Base-by-base conservation (phyloP, 164 flowering plant species). In the Annona cherimola region DNA sequence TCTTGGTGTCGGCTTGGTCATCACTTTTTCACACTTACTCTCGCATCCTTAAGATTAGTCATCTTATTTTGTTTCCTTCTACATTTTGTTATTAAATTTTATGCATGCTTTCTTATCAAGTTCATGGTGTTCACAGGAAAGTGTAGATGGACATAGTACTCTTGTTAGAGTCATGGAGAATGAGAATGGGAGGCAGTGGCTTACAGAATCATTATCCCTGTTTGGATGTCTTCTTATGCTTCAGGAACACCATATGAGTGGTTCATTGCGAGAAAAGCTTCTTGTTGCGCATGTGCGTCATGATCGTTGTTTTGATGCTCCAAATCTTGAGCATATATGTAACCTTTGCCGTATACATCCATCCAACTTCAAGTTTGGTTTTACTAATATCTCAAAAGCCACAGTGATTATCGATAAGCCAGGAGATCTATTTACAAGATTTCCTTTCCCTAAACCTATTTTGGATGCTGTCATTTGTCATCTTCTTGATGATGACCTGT, bases 151-250 rank as follows among this genome's bases (percentile, higher is more conserved):
- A 43, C 77, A 42, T 16, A 54, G 50, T 70, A 66, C 63, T 41
- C 61, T 78, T 68, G 73, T 64, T 44, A 67, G 68, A 40, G 65
- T 73, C 41, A 43, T 79, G 67, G 79, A 73, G 69, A 62, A 67
- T 3, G 74, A 67, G 67, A 66, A 67, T 26, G 76, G 76, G 46
- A 39, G 61, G 11, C 81, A 79, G 71, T 73, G 76, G 76, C 76
- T 79, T 43, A 69, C 74, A 16, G 81, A 79, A 61, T 79, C 81
- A 55, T 35, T 79, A 61, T 64, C 73, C 5, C 46, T 79, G 69
- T 79, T 79, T 76, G 81, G 81, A 54, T 75, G 76, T 54, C 61
- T 79, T 50, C 40, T 75, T 39, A 40, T 79, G 46, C 78, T 79
- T 65, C 43, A 76, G 74, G 79, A 75, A 69, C 81, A 79, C 45